Percentiles rank a stretch among this genome's conserved stretches.
These are phyloP conservation scores for Arabidopsis lyrata DNA, from an alignment of 441 rosid species.

Conservation along the genomic window DNA sequence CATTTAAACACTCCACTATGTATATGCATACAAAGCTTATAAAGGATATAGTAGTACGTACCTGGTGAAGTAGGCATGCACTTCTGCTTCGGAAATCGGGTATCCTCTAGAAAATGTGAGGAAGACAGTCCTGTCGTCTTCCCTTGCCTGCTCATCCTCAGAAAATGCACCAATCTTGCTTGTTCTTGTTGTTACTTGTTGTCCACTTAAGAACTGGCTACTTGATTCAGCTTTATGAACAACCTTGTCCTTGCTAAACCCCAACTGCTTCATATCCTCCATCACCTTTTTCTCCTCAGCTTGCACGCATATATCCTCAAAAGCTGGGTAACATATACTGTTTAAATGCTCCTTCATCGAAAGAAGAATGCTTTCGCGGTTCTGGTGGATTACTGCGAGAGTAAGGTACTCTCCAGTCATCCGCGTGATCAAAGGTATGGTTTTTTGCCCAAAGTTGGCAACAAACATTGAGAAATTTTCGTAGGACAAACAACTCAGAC, in stretches of 20 bases:
- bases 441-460: background rate
- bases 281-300: constrained; percentile 28
- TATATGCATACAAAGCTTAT: constrained; percentile 4
- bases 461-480: constrained; percentile 24
- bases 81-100: constrained; percentile 62
- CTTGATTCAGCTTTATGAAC: constrained; percentile 15
- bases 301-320: constrained; percentile 50
- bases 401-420: constrained; percentile 43
- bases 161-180: background rate
- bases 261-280: constrained; percentile 1
- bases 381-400: constrained; percentile 46
- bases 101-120: constrained; percentile 79
- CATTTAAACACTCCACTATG: background rate
- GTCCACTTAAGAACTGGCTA: constrained; percentile 30
- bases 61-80: constrained; percentile 61
- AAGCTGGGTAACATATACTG: constrained; percentile 58
- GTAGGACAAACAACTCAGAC: constrained; percentile 51
- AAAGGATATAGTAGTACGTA: constrained; percentile 35
- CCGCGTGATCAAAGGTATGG: constrained; percentile 46
- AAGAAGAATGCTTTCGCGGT: constrained; percentile 39
- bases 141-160: constrained; percentile 7
- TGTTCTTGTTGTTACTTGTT: constrained; percentile 30
- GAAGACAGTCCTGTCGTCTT: constrained; percentile 70
- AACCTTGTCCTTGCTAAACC: background rate
- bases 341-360: constrained; percentile 45